Conservation (phyloP, 306 rosid genomes). For the Sophora flavescens region DNA sequence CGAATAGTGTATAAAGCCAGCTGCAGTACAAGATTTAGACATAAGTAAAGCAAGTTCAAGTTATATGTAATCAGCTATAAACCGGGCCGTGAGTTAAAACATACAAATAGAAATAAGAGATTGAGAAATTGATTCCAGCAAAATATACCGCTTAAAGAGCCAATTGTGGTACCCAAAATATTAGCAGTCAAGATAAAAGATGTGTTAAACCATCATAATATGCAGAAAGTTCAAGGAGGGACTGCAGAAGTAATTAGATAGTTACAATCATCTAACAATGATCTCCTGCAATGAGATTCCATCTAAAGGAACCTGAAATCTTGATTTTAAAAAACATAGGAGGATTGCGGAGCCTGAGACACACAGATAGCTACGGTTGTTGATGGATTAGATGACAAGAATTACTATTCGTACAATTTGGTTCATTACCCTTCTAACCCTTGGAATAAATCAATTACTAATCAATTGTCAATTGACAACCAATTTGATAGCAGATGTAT, state of each 20-base stretch:
- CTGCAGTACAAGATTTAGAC: constrained; percentile 55
- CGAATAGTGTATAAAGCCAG: constrained; percentile 93
- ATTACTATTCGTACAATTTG: not conserved
- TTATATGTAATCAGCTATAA: constrained; percentile 3
- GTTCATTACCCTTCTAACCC: not conserved
- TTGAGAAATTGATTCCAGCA: constrained; percentile 3
- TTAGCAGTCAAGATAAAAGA: constrained; percentile 10
- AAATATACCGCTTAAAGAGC: constrained; percentile 31
- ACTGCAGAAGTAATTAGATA: constrained; percentile 2
- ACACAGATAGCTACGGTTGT: not conserved
- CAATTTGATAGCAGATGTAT: constrained; percentile 2
- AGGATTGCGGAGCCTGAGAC: constrained; percentile 12
- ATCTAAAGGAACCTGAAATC: not conserved
- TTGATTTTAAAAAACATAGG: not conserved
- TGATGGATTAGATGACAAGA: not conserved
- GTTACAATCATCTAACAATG: constrained; percentile 4
- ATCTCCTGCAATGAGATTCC: constrained; percentile 4
- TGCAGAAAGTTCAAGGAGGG: constrained; percentile 11
- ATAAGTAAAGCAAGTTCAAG: constrained; percentile 15
- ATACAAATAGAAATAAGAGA: not conserved
- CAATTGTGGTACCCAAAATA: constrained; percentile 13
- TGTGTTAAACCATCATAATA: constrained; percentile 17
- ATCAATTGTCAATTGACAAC: not conserved
- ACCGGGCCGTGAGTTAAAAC: not conserved
- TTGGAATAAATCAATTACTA: constrained; percentile 8